Base-by-base conservation (phyloP, 805 yeast species). In the Metschnikowia rubicola region DNA sequence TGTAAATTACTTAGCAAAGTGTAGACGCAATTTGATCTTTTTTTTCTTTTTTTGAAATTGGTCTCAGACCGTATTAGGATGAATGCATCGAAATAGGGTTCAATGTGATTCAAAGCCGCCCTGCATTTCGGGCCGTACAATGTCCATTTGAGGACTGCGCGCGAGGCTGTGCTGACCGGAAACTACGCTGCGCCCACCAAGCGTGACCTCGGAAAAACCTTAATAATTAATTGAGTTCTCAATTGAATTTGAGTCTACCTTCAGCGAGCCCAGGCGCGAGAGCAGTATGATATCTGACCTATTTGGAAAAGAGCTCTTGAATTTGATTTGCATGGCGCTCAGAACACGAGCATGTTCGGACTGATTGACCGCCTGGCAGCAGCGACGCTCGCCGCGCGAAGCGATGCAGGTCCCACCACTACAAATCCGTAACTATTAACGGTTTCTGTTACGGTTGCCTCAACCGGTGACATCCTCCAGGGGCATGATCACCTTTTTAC, bases 111-210 rank as follows among this genome's bases (percentile, higher is more conserved):
- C 8, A 21, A 21, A 21, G 26, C 26, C 26, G 26, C 5, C 26
- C 26, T 21, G 26, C 26, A 8, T 21, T 21, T 21, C 26, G 26
- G 26, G 26, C 26, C 26, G 26, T 7, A 21, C 26, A 21, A 21
- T 21, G 26, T 21, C 26, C 26, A 21, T 21, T 21, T 21, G 26
- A 21, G 26, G 26, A 21, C 26, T 21, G 5, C 38, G 38, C 42
- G 38, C 41, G 46, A 37, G 46, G 46, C 46, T 43, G 46, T 43
- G 46, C 42, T 34, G 38, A 34, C 15, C 32, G 37, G 35, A 39
- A 29, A 36, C 26, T 21, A 21, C 26, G 7, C 26, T 21, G 26
- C 26, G 26, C 26, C 26, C 26, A 21, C 26, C 26, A 21, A 21
- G 26, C 26, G 7, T 21, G 26, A 21, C 26, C 26, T 5, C 7